A percentile compares a stretch with the other conserved stretches of the same genome.
phyloP scores from a whole-genome alignment of 2,329 filamentous ascomycete species.

The Hypoxylon sp. region DNA sequence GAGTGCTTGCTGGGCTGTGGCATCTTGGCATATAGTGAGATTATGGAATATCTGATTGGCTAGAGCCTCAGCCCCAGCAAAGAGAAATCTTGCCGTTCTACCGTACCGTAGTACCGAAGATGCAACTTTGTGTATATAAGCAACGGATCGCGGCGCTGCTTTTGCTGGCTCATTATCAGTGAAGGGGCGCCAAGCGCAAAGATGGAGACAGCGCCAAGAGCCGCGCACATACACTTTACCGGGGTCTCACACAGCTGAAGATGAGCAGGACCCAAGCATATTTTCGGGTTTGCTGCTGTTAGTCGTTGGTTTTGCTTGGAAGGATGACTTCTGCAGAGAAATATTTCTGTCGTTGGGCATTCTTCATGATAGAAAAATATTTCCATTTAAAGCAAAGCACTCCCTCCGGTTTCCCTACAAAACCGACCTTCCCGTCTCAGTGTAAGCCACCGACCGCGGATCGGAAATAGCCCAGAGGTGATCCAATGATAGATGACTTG shows the following conservation, averaged over 20 bases:
- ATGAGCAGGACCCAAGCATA: constrained; percentile 12
- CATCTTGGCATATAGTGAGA: background rate
- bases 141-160: background rate
- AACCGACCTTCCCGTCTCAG: background rate
- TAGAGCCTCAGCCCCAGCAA: background rate
- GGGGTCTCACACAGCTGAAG: constrained; percentile 18
- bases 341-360: background rate
- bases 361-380: constrained; percentile 14
- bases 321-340: background rate
- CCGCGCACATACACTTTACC: constrained; percentile 21
- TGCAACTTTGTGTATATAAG: background rate
- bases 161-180: constrained; percentile 10
- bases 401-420: background rate
- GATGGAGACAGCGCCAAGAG: constrained; percentile 37
- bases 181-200: constrained; percentile 33
- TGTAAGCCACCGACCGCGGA: constrained; percentile 9
- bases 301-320: background rate
- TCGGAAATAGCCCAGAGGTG: background rate
- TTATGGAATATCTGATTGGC: constrained; percentile 18
- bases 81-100: constrained; percentile 10
- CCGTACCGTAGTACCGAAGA: background rate
- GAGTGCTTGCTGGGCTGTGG: constrained; percentile 9
- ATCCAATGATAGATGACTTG: background rate
- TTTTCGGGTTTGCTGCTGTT: background rate
- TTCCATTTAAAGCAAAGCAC: constrained; percentile 8